Evolutionary conservation across 805 yeast genomes (phyloP).

Genomic region (Grigorovia humatica): DNA sequence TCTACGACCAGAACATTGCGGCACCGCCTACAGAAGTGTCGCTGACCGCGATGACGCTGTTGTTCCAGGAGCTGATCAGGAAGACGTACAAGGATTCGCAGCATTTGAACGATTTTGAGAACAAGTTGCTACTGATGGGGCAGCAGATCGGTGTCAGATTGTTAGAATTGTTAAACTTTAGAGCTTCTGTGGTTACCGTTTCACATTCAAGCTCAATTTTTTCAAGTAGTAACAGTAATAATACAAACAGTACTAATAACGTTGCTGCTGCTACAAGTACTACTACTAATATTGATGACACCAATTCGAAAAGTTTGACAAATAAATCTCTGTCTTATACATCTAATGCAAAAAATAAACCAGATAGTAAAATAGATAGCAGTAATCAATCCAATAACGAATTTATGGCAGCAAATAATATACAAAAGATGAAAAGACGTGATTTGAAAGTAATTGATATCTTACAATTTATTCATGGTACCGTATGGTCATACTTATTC

Average conservation of each 20-base stretch:
- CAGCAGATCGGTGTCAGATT: constrained; percentile 62
- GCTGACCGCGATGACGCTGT: constrained; percentile 54
- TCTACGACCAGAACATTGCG: background rate
- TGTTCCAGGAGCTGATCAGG: constrained; percentile 63
- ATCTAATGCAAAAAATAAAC: background rate
- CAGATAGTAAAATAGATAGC: background rate
- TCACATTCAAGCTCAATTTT: constrained; percentile 6
- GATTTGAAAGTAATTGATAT: constrained; percentile 58
- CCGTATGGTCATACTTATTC: constrained; percentile 65
- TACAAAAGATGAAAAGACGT: constrained; percentile 30
- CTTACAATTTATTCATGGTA: constrained; percentile 60
- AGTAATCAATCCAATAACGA: constrained; percentile 7
- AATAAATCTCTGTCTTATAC: background rate
- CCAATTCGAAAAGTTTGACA: no score
- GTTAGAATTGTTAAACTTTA: constrained; percentile 43
- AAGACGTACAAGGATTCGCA: constrained; percentile 49
- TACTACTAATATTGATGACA: background rate
- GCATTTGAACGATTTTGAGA: constrained; percentile 55
- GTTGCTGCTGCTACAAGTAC: background rate
- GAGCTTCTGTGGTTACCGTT: constrained; percentile 16
- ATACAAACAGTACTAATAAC: background rate
- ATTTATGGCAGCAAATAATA: constrained; percentile 6
- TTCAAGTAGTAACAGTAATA: background rate
- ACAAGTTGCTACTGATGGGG: constrained; percentile 59
- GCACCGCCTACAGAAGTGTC: constrained; percentile 41